Conservation (phyloP, 441 rosid species). For the Melastoma candidum region DNA sequence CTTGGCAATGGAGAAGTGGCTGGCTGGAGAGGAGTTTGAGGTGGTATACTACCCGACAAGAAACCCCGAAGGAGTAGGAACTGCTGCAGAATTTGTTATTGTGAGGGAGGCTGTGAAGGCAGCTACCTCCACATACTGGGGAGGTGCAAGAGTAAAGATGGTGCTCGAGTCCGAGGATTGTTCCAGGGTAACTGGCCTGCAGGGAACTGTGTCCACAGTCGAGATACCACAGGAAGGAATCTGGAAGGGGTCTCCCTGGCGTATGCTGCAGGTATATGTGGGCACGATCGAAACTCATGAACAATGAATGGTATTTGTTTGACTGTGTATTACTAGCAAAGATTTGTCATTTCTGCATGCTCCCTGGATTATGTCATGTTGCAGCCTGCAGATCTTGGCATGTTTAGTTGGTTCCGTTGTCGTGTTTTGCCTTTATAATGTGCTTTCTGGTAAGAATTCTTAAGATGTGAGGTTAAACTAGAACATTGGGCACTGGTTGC, state of each 20-base stretch:
- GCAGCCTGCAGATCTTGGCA: too few relatives aligned
- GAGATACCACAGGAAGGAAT: conserved; percentile 30
- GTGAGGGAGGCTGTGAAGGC: conserved; percentile 65
- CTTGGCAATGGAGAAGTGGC: conserved; percentile 44
- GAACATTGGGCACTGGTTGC: background rate
- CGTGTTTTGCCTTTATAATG: too few relatives aligned
- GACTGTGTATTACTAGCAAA: background rate
- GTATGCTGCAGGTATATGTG: conserved; percentile 58
- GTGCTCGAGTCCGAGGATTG: conserved; percentile 73
- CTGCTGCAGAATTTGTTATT: conserved; percentile 53
- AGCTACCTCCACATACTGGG: conserved; percentile 36
- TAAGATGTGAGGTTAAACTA: too few relatives aligned
- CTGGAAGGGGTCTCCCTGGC: conserved; percentile 85
- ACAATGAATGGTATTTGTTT: background rate
- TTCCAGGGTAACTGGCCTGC: conserved; percentile 60
- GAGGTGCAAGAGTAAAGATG: conserved; percentile 65
- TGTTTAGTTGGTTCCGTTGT: too few relatives aligned
- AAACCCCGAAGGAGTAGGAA: conserved; percentile 29
- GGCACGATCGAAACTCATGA: background rate
- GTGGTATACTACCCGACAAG: conserved; percentile 58
- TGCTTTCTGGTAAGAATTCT: too few relatives aligned
- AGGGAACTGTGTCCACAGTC: conserved; percentile 46
- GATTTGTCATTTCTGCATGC: too few relatives aligned
- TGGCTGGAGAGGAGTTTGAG: conserved; percentile 49
- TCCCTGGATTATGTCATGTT: too few relatives aligned